These are phyloP conservation scores for Ogataea naganishii DNA, from an alignment of 805 yeast genomes.

Conservation along the genomic window DNA sequence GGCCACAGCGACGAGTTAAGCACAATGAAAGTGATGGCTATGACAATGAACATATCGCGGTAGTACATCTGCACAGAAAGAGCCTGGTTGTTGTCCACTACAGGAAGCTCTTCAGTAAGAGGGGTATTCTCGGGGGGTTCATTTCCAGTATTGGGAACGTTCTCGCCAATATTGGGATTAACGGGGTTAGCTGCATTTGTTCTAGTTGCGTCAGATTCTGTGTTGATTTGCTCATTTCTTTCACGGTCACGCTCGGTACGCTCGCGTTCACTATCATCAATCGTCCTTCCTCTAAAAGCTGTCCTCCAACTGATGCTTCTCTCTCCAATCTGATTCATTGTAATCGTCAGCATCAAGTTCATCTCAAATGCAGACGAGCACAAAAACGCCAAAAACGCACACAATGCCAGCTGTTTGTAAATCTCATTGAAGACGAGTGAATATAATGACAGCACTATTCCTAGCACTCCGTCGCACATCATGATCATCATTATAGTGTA, in stretches of 20 bases:
- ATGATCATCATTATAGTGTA: slow-evolving; percentile 58
- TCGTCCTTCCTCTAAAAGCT: slow-evolving; percentile 50
- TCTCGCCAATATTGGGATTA: too few relatives aligned
- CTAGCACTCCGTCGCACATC: slow-evolving; percentile 59
- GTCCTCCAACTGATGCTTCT: slow-evolving; percentile 58
- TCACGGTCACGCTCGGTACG: slow-evolving; percentile 3
- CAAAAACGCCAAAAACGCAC: slow-evolving; percentile 61
- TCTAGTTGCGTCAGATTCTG: slow-evolving; percentile 7
- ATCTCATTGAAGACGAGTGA: slow-evolving; percentile 47
- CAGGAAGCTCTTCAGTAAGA: too few relatives aligned
- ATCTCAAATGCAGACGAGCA: slow-evolving; percentile 69
- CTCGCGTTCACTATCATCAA: slow-evolving; percentile 23
- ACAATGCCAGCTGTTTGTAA: slow-evolving; percentile 59
- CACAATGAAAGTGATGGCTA: slow-evolving; percentile 48
- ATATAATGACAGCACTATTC: slow-evolving; percentile 52
- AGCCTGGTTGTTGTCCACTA: too few relatives aligned
- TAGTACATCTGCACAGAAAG: slow-evolving; percentile 51
- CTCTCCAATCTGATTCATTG: slow-evolving; percentile 66
- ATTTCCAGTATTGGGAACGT: too few relatives aligned
- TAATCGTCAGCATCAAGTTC: slow-evolving; percentile 61
- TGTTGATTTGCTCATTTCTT: slow-evolving; percentile 8
- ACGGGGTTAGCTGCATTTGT: slow-evolving; percentile 8
- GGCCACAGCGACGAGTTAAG: slow-evolving; percentile 61
- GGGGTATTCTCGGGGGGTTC: too few relatives aligned
- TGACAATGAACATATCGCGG: slow-evolving; percentile 42